A percentile compares a stretch with the other conserved stretches of the same genome.
Evolutionary conservation across 495 filamentous ascomycete genomes (phyloP).

Genomic region (Tuber borchii): DNA sequence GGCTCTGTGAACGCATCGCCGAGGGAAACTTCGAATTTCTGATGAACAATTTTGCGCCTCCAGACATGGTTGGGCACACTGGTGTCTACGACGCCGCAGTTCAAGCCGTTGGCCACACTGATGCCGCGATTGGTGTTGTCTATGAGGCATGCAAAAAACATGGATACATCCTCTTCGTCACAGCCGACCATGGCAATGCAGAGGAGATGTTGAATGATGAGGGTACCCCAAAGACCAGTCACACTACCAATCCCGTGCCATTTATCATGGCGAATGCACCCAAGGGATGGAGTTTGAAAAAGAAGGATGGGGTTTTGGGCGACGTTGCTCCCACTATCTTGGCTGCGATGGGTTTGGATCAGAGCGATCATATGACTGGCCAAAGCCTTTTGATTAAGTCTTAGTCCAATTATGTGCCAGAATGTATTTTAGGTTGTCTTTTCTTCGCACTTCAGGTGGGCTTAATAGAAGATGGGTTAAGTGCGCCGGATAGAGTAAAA

Average conservation of each 20-base stretch:
- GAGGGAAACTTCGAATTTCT: slow-evolving; percentile 83
- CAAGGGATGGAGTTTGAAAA: slow-evolving; percentile 77
- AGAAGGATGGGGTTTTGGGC: slow-evolving; percentile 78
- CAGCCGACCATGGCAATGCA: slow-evolving; percentile 92
- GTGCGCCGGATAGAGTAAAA: neutral
- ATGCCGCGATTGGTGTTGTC: slow-evolving; percentile 85
- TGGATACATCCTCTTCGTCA: slow-evolving; percentile 87
- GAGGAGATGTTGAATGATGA: slow-evolving; percentile 98
- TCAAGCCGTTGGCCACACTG: slow-evolving; percentile 72
- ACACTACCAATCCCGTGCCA: slow-evolving; percentile 94
- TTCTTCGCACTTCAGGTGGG: neutral
- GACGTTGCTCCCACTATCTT: slow-evolving; percentile 93
- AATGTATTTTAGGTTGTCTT: neutral
- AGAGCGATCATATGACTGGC: slow-evolving; percentile 90
- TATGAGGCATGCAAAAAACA: slow-evolving; percentile 88
- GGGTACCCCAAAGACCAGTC: slow-evolving; percentile 92
- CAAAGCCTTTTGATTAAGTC: slow-evolving; percentile 71
- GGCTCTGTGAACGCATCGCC: slow-evolving; percentile 72
- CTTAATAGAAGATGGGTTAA: slow-evolving; percentile 2
- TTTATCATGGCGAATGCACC: slow-evolving; percentile 98
- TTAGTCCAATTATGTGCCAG: slow-evolving; percentile 37
- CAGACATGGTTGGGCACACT: slow-evolving; percentile 98
- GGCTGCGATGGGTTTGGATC: slow-evolving; percentile 77
- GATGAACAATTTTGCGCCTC: slow-evolving; percentile 99
- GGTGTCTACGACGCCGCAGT: slow-evolving; percentile 97